A percentile compares a stretch with the other conserved stretches of the same genome.
phyloP scores from a whole-genome alignment of 257 asterid species.

The Rauvolfia tetraphylla region DNA sequence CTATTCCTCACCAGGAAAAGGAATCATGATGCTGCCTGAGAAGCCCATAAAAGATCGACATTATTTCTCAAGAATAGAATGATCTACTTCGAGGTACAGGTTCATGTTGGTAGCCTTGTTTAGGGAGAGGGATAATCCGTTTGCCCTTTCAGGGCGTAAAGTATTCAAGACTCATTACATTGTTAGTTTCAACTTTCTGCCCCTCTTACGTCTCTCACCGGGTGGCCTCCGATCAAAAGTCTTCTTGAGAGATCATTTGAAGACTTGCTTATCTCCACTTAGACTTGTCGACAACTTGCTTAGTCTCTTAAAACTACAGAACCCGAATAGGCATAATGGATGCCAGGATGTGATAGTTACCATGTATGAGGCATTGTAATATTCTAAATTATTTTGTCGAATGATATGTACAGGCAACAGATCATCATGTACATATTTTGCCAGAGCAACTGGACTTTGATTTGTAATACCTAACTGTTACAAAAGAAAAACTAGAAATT shows the following conservation, averaged over 20 bases:
- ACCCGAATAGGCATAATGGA: not conserved
- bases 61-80: slow-evolving; percentile 11
- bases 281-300: not conserved
- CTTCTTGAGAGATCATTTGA: slow-evolving; percentile 12
- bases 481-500: not conserved
- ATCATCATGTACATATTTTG: slow-evolving; percentile 13
- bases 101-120: slow-evolving; percentile 7
- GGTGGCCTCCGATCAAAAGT: not conserved
- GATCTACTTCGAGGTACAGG: slow-evolving; percentile 1
- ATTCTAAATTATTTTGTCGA: not conserved
- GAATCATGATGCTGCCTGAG: not conserved
- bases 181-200: slow-evolving; percentile 11
- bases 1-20: not conserved
- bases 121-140: slow-evolving; percentile 16
- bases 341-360: slow-evolving; percentile 3
- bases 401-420: slow-evolving; percentile 1
- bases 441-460: not conserved
- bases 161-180: not conserved
- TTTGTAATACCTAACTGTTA: not conserved
- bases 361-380: not conserved
- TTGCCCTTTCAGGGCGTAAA: slow-evolving; percentile 7
- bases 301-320: slow-evolving; percentile 5
- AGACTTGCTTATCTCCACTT: not conserved
- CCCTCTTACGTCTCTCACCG: slow-evolving; percentile 7
- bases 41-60: slow-evolving; percentile 2